Evolutionary conservation across 495 filamentous ascomycete species (phyloP).

Genomic region (Lentithecium fluviatile): DNA sequence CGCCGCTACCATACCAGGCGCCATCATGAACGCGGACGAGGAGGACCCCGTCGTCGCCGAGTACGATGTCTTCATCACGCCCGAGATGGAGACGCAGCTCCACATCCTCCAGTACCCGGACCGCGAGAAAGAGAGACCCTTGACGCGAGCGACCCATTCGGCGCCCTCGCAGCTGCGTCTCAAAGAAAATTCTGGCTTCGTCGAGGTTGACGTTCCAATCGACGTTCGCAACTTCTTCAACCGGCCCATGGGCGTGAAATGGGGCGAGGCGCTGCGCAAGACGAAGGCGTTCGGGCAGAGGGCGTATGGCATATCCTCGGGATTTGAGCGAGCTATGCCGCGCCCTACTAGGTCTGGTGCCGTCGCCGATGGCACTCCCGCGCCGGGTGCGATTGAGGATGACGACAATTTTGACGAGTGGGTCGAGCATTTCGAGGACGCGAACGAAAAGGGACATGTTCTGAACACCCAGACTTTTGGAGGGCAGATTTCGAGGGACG

Average conservation of each 20-base stretch:
- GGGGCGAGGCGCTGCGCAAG: constrained; percentile 64
- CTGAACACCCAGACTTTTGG: constrained; percentile 63
- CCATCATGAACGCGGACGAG: constrained; percentile 37
- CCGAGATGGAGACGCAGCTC: constrained; percentile 41
- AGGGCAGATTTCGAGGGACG: constrained; percentile 61
- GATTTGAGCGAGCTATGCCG: constrained; percentile 44
- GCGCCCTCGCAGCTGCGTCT: constrained; percentile 62
- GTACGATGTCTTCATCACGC: constrained; percentile 62
- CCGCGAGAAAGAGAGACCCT: constrained; percentile 52
- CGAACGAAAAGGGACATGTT: constrained; percentile 52
- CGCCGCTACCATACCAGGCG: not conserved
- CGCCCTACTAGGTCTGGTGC: constrained; percentile 4
- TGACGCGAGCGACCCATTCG: constrained; percentile 53
- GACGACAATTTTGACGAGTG: constrained; percentile 47
- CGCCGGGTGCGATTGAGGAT: constrained; percentile 31
- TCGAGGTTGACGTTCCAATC: constrained; percentile 75
- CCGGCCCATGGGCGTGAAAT: constrained; percentile 60
- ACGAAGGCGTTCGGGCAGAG: constrained; percentile 59
- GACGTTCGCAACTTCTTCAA: constrained; percentile 63
- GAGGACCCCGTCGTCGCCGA: constrained; percentile 58
- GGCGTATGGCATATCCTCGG: constrained; percentile 58
- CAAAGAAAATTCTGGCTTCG: constrained; percentile 64
- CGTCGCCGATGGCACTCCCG: constrained; percentile 1
- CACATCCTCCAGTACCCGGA: constrained; percentile 74
- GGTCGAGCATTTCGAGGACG: constrained; percentile 50